Evolutionary conservation across 495 filamentous ascomycete species (phyloP).

Genomic region (Hapsidospora chrysogenum): DNA sequence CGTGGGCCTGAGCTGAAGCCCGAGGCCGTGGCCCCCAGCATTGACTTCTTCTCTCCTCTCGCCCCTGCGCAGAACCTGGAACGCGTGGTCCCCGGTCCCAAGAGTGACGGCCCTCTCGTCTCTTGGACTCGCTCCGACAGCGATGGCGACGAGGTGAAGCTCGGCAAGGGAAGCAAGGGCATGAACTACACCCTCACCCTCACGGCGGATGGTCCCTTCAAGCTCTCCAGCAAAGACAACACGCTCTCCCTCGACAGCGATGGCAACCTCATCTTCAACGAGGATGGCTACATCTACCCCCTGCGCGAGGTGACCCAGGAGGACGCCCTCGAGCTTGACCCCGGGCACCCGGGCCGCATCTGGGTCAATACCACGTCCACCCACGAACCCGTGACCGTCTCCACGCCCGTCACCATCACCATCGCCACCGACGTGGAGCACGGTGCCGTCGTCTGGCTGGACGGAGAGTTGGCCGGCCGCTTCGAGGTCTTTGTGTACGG

Average conservation of each 20-base stretch:
- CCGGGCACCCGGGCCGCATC: conserved; percentile 18
- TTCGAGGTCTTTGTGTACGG: conserved; percentile 40
- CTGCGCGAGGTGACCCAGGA: conserved; percentile 19
- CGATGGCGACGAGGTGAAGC: neutral
- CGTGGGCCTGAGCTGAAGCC: neutral
- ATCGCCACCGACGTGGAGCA: conserved; percentile 21
- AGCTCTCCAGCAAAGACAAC: conserved; percentile 19
- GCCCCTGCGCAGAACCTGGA: conserved; percentile 35
- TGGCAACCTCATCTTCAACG: conserved; percentile 21
- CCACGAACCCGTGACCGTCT: conserved; percentile 10
- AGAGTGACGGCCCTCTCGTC: conserved; percentile 1
- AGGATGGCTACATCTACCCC: conserved; percentile 35
- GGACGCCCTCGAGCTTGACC: conserved; percentile 20
- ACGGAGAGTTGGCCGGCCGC: conserved; percentile 25
- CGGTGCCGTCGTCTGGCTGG: conserved; percentile 30
- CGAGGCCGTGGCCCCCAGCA: conserved; percentile 10
- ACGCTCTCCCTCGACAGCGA: conserved; percentile 13
- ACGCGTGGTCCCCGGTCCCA: conserved; percentile 9
- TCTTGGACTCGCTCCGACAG: conserved; percentile 3
- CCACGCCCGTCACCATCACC: conserved; percentile 8
- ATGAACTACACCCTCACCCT: conserved; percentile 32
- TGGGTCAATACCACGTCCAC: conserved; percentile 21
- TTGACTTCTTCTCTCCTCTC: conserved; percentile 18
- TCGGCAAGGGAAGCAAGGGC: conserved; percentile 31
- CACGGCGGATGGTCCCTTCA: conserved; percentile 20